Conservation (phyloP, 352 stramenopile species). For the Pythium vanterpoolii region DNA sequence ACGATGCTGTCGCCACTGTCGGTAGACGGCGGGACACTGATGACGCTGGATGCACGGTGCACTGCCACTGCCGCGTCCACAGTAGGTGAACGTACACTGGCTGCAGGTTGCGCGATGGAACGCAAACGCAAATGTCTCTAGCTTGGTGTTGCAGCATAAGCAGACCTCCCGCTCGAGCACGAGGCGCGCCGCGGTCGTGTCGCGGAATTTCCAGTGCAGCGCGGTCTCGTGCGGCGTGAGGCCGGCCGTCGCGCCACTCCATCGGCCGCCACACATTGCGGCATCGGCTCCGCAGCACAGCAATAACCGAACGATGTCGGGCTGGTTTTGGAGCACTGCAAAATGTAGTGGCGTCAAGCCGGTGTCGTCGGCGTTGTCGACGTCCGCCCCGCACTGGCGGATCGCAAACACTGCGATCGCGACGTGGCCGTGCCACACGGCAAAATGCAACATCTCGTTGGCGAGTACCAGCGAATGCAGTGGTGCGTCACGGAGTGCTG, state of each 20-base stretch:
- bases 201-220: slow-evolving; percentile 58
- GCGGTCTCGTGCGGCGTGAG: slow-evolving; percentile 59
- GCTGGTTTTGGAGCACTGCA: slow-evolving; percentile 70
- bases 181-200: slow-evolving; percentile 57
- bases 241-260: slow-evolving; percentile 28
- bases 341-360: slow-evolving; percentile 77
- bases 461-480: slow-evolving; percentile 41
- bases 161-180: slow-evolving; percentile 75
- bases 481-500: slow-evolving; percentile 21
- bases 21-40: slow-evolving; percentile 45
- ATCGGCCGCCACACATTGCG: slow-evolving; percentile 27
- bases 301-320: slow-evolving; percentile 67
- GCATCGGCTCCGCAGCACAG: slow-evolving; percentile 49
- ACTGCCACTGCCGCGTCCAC: slow-evolving; percentile 27
- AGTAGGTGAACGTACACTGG: slow-evolving; percentile 57
- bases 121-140: slow-evolving; percentile 55
- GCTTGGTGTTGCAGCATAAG: slow-evolving; percentile 74
- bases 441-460: slow-evolving; percentile 79
- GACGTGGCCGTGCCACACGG: slow-evolving; percentile 64
- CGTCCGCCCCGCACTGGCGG: slow-evolving; percentile 51
- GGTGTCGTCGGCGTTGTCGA: slow-evolving; percentile 70
- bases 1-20: background rate
- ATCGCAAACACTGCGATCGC: slow-evolving; percentile 65
- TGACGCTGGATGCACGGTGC: slow-evolving; percentile 61
- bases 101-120: slow-evolving; percentile 50